Evolutionary conservation across 768 basidiomycete genomes (phyloP).

Genomic region (Lactarius deliciosus): DNA sequence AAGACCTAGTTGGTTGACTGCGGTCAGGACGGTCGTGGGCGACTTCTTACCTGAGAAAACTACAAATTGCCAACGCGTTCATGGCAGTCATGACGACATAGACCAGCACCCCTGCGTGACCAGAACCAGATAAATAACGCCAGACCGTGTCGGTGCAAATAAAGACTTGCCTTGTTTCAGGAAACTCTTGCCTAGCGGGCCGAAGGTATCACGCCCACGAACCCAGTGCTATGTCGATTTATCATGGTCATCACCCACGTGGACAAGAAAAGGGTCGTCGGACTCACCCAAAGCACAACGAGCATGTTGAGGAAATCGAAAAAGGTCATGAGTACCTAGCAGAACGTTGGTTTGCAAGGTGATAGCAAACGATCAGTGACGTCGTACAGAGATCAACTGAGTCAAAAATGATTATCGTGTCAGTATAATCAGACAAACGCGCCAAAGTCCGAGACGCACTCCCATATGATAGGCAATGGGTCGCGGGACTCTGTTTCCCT

Average conservation of each 20-base stretch:
- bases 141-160: not conserved
- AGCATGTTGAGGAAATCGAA: constrained; percentile 24
- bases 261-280: too few relatives aligned
- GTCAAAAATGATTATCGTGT: not conserved
- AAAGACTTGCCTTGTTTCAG: constrained; percentile 26
- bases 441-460: constrained; percentile 10
- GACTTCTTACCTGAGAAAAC: constrained; percentile 19
- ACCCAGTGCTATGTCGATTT: constrained; percentile 17
- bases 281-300: constrained; percentile 18
- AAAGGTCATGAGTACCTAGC: constrained; percentile 10
- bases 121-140: not conserved
- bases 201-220: constrained; percentile 12
- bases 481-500: not conserved
- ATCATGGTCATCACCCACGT: not conserved
- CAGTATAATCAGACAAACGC: not conserved
- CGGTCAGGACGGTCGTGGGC: not conserved
- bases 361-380: not conserved
- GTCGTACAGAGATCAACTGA: constrained; percentile 20
- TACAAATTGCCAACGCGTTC: constrained; percentile 24
- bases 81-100: constrained; percentile 26
- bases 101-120: constrained; percentile 23
- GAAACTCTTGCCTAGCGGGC: constrained; percentile 24
- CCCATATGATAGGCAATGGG: constrained; percentile 19
- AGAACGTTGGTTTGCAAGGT: not conserved
- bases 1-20: not conserved